These are phyloP conservation scores for Petasospora rhodanensis DNA, from an alignment of 1,139 yeast species.

Conservation along the genomic window DNA sequence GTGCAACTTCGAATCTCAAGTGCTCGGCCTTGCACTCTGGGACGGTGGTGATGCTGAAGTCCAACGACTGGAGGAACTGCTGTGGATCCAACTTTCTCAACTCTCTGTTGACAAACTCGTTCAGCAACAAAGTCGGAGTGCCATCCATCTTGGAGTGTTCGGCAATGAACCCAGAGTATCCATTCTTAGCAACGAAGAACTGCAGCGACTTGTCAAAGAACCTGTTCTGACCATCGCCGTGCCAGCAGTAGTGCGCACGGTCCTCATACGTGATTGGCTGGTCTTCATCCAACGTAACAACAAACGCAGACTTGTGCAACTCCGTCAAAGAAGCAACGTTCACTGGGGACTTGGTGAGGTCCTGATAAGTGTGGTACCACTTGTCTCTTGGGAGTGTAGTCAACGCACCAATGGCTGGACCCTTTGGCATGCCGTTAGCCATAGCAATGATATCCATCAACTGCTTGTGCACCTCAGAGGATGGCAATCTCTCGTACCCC, in stretches of 20 bases:
- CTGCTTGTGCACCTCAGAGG: slow-evolving; percentile 63
- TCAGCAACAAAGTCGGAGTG: slow-evolving; percentile 87
- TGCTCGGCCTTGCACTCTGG: slow-evolving; percentile 33
- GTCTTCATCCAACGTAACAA: slow-evolving; percentile 72
- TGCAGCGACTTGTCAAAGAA: slow-evolving; percentile 91
- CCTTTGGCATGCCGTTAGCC: slow-evolving; percentile 32
- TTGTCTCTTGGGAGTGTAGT: slow-evolving; percentile 85
- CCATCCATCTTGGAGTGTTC: slow-evolving; percentile 99
- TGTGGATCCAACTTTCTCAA: slow-evolving; percentile 44
- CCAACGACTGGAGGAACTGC: slow-evolving; percentile 25
- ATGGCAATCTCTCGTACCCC: slow-evolving; percentile 48
- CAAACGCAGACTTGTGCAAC: slow-evolving; percentile 75
- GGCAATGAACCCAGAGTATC: slow-evolving; percentile 88
- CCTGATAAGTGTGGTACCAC: slow-evolving; percentile 62
- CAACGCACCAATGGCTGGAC: slow-evolving; percentile 66
- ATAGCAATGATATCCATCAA: slow-evolving; percentile 52
- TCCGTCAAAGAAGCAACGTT: slow-evolving; percentile 59
- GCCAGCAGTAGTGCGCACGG: slow-evolving; percentile 87
- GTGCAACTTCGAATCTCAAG: slow-evolving; percentile 43
- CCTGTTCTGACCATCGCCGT: slow-evolving; percentile 88
- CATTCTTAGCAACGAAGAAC: slow-evolving; percentile 77
- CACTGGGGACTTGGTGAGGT: slow-evolving; percentile 49
- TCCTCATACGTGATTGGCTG: slow-evolving; percentile 78
- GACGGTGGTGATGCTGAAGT: slow-evolving; percentile 26
- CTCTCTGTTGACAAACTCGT: slow-evolving; percentile 66